A percentile compares a stretch with the other conserved stretches of the same genome.
phyloP scores from a whole-genome alignment of 2,329 filamentous ascomycete genomes.

The Cryphonectria parasitica region DNA sequence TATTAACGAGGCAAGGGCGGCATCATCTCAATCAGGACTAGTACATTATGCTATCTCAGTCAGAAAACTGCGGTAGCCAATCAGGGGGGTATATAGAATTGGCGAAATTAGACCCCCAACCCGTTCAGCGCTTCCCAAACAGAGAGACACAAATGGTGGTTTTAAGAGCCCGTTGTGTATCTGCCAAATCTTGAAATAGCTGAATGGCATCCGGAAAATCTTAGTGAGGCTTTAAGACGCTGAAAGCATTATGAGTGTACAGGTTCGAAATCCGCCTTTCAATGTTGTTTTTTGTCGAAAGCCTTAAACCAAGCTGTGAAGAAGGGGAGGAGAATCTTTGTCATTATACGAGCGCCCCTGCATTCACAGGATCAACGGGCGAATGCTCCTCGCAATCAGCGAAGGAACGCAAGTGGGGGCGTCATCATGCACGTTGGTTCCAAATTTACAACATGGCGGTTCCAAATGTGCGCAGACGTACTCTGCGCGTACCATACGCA shows the following conservation, averaged over 20 bases:
- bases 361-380: too few relatives aligned
- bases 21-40: background rate
- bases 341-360: background rate
- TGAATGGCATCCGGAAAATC: background rate
- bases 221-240: background rate
- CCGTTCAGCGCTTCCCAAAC: background rate
- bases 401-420: background rate
- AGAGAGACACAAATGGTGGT: background rate
- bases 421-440: background rate
- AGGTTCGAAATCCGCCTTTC: background rate
- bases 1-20: background rate
- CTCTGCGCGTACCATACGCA: too few relatives aligned
- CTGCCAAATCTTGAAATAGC: background rate
- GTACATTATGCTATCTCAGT: background rate
- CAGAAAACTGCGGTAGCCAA: background rate
- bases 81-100: background rate
- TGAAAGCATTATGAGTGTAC: background rate
- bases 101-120: background rate
- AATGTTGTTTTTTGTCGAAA: too few relatives aligned
- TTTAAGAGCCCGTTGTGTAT: background rate
- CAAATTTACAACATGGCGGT: background rate
- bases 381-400: background rate
- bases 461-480: background rate
- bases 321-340: background rate
- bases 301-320: background rate